These are phyloP conservation scores for Teunomyces aglyptinius DNA, from an alignment of 805 yeast species.

Conservation along the genomic window DNA sequence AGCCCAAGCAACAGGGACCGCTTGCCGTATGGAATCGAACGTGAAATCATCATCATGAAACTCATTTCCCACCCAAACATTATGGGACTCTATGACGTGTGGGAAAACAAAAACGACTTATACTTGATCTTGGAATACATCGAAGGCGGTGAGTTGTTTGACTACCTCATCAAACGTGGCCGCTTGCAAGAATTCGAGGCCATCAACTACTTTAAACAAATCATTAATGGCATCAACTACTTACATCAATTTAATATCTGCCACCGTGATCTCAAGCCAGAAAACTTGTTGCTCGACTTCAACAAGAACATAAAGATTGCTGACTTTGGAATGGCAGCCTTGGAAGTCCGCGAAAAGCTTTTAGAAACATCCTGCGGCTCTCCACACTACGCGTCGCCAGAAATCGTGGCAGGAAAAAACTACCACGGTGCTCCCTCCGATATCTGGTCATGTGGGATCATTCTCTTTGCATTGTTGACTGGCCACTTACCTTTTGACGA, in stretches of 20 bases:
- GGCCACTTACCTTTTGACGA: slow-evolving; percentile 97
- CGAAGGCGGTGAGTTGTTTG: slow-evolving; percentile 96
- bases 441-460: slow-evolving; percentile 98
- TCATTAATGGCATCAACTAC: slow-evolving; percentile 77
- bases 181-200: slow-evolving; percentile 89
- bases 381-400: slow-evolving; percentile 98
- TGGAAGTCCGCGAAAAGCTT: slow-evolving; percentile 76
- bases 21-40: slow-evolving; percentile 79
- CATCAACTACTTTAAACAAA: slow-evolving; percentile 81
- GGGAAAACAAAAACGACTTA: slow-evolving; percentile 81
- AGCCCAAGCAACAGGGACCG: slow-evolving; percentile 46
- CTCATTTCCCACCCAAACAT: slow-evolving; percentile 75
- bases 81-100: slow-evolving; percentile 75
- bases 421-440: slow-evolving; percentile 97
- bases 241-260: slow-evolving; percentile 86
- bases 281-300: slow-evolving; percentile 74
- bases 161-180: slow-evolving; percentile 84
- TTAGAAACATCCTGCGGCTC: slow-evolving; percentile 96
- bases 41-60: slow-evolving; percentile 85
- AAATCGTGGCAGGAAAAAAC: slow-evolving; percentile 90
- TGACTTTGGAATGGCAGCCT: slow-evolving; percentile 98
- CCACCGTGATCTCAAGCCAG: slow-evolving; percentile 85
- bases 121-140: slow-evolving; percentile 92
- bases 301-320: slow-evolving; percentile 91
- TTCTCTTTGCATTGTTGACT: slow-evolving; percentile 86